A percentile compares a stretch with the other conserved stretches of the same genome.
phyloP scores from a whole-genome alignment of 345 rosid species.

The Trapa bicornis region DNA sequence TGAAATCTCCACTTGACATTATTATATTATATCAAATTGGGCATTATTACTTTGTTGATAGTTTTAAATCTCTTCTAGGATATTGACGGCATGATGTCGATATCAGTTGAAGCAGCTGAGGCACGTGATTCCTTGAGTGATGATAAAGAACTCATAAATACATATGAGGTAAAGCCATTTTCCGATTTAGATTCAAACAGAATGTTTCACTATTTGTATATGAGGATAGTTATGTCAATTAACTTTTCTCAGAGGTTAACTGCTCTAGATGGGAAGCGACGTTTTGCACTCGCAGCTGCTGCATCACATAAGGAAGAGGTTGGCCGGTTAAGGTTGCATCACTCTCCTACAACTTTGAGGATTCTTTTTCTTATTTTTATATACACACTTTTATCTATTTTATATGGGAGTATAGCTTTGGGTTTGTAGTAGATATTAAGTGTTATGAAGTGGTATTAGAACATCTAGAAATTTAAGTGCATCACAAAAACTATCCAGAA shows the following conservation, averaged over 20 bases:
- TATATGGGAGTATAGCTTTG: not conserved
- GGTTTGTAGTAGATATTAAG: not conserved
- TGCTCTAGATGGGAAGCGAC: slow-evolving; percentile 93
- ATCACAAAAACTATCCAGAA: not conserved
- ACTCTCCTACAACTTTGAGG: not conserved
- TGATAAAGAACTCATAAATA: slow-evolving; percentile 85
- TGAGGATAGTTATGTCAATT: not conserved
- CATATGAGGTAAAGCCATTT: slow-evolving; percentile 62
- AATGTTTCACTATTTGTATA: not conserved
- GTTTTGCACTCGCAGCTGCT: slow-evolving; percentile 94
- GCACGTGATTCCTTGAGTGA: slow-evolving; percentile 88
- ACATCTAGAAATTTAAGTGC: not conserved
- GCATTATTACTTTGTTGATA: slow-evolving; percentile 5
- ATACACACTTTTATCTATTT: not conserved
- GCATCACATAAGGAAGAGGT: slow-evolving; percentile 83
- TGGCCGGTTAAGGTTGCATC: slow-evolving; percentile 70
- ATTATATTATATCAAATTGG: not conserved
- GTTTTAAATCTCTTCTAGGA: slow-evolving; percentile 37
- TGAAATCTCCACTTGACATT: not conserved
- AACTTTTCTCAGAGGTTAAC: slow-evolving; percentile 63
- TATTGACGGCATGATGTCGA: slow-evolving; percentile 99
- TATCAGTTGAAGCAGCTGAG: slow-evolving; percentile 91
- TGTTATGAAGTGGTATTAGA: not conserved
- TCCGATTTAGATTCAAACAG: not conserved
- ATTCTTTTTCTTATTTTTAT: slow-evolving; percentile 1